phyloP scores from a whole-genome alignment of 176 grass and related monocot genomes.

The Raddia guianensis region DNA sequence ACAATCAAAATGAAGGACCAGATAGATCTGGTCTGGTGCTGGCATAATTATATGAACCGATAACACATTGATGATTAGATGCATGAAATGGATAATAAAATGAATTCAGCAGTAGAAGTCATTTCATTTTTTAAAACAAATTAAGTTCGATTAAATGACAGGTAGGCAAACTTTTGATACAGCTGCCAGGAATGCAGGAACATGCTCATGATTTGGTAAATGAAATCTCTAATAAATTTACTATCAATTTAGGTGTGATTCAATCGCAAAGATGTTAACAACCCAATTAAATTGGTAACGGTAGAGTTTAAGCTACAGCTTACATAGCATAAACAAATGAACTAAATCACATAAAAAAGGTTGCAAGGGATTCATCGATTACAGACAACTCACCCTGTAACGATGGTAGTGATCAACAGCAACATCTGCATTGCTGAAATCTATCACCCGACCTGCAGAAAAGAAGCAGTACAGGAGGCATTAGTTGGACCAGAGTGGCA shows the following conservation, averaged over 20 bases:
- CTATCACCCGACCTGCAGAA: constrained; percentile 75
- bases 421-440: constrained; percentile 95
- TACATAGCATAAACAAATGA: constrained; percentile 1
- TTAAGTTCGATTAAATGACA: not conserved
- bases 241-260: not conserved
- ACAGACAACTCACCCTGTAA: constrained; percentile 61
- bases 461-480: not conserved
- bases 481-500: not conserved
- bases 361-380: not conserved
- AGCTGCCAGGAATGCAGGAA: constrained; percentile 8
- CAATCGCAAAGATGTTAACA: not conserved
- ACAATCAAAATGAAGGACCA: not conserved
- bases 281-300: not conserved
- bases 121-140: constrained; percentile 2
- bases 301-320: not conserved
- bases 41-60: constrained; percentile 3
- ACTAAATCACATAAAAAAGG: constrained; percentile 32
- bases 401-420: constrained; percentile 98
- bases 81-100: constrained; percentile 27
- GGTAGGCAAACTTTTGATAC: not conserved
- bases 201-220: constrained; percentile 9
- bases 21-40: not conserved
- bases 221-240: not conserved
- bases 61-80: not conserved
- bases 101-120: not conserved